These are phyloP conservation scores for Penicillium italicum DNA, from an alignment of 2,329 filamentous ascomycete species.

Conservation along the genomic window DNA sequence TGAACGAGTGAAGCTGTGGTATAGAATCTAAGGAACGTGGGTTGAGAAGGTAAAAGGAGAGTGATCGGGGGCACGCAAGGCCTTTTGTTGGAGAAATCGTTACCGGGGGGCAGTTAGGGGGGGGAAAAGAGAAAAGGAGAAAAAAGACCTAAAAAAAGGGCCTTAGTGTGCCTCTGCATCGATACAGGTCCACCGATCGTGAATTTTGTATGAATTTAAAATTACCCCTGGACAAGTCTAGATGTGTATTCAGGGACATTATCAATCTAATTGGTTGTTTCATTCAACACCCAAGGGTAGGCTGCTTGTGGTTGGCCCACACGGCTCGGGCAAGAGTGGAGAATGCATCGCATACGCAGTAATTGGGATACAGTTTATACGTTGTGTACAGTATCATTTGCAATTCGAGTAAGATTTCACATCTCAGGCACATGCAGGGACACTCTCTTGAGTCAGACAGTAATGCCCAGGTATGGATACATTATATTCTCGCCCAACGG, in stretches of 20 bases:
- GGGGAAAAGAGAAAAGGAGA: conserved; percentile 10
- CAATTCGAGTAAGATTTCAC: neutral
- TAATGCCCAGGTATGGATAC: neutral
- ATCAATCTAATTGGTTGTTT: conserved; percentile 5
- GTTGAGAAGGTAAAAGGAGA: conserved; percentile 18
- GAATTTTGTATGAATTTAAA: conserved; percentile 6
- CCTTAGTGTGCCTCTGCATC: neutral
- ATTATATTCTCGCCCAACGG: conserved; percentile 1
- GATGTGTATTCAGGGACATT: conserved; percentile 18
- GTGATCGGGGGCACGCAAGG: conserved; percentile 21
- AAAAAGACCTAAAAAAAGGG: conserved; percentile 5
- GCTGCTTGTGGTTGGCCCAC: conserved; percentile 14
- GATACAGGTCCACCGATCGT: conserved; percentile 13
- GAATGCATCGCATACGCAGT: neutral
- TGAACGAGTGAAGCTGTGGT: conserved; percentile 59
- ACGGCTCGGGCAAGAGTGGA: conserved; percentile 9
- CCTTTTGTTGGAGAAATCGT: conserved; percentile 25
- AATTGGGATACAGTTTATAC: neutral
- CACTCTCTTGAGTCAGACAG: neutral
- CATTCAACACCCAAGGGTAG: conserved; percentile 1
- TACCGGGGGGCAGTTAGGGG: conserved; percentile 16
- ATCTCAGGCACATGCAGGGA: neutral
- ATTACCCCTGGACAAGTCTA: conserved; percentile 13
- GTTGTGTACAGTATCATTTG: neutral
- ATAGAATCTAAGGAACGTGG: conserved; percentile 9